Conservation (phyloP, 75 land plant species). For the Selaginella moellendorffii region DNA sequence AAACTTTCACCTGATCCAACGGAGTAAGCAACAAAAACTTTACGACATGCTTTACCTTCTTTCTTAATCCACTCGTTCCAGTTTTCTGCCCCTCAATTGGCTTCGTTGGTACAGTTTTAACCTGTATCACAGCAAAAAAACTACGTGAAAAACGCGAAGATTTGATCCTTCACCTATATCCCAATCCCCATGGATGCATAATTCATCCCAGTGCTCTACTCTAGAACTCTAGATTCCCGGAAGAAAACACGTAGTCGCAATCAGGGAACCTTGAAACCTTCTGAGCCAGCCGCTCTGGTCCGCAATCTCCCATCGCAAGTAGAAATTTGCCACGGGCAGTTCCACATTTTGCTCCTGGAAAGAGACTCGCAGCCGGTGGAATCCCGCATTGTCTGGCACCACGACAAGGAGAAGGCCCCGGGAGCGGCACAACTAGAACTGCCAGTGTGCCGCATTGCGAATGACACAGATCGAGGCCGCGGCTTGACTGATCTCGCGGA, state of each 20-base stretch:
- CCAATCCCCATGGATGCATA: too few species aligned
- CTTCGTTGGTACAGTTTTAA: constrained; percentile 54
- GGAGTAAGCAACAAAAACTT: background rate
- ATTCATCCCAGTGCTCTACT: too few species aligned
- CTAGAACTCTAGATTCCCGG: too few species aligned
- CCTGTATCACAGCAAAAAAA: too few species aligned
- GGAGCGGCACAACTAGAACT: background rate
- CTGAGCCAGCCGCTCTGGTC: background rate
- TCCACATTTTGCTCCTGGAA: too few species aligned
- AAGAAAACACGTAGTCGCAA: too few species aligned
- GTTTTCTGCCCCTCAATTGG: constrained; percentile 54
- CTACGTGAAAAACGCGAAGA: too few species aligned
- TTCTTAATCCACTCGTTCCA: constrained; percentile 1
- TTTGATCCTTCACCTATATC: too few species aligned
- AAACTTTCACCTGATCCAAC: background rate
- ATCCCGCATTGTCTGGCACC: background rate
- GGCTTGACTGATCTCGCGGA: background rate
- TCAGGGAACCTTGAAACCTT: background rate
- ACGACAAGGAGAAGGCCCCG: background rate
- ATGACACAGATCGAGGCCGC: too few species aligned
- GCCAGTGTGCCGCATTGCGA: background rate
- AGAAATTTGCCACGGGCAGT: too few species aligned
- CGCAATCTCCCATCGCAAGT: too few species aligned
- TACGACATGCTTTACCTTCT: constrained; percentile 1
- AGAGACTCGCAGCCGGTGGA: background rate